Base-by-base conservation (phyloP, 306 rosid species). In the Rubus parviflorus region DNA sequence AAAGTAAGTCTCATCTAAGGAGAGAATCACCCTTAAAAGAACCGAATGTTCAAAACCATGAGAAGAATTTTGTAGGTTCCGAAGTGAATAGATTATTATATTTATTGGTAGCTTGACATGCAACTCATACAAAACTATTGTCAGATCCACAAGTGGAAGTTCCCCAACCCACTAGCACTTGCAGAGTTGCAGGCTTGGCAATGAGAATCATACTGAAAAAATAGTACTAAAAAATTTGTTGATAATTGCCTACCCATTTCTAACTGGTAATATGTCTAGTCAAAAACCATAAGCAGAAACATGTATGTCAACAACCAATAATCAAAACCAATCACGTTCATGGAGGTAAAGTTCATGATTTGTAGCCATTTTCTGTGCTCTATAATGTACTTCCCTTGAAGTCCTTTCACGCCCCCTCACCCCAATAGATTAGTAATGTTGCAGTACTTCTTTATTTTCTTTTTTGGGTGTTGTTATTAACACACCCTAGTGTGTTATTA, bases 41-140 rank as follows among this genome's bases (percentile, higher is more conserved):
- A 42, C 6, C 6, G 56, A 3, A 16, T 45, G 56, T 13, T 42
- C 12, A 43, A 10, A 58, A 58, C 20, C 45, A 74, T 6, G 37
- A n/a, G 56, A 58, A 5, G 6, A 58, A 42, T 19, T 4, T 74
- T 6, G 20, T 43, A 46, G 4, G 49, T 23, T 57, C 19, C 16
- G 3, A 74, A 58, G 57, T 43, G 7, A 58, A 42, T 2, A 56
- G 30, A 65, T 42, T 10, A 42, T 15, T 67, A 42, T 17, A 42
- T 40, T 8, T 56, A n/a, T 73, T 22, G 5, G 76, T 25, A 41
- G 67, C 42, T 73, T 73, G 46, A 8, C 67, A 20, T 5, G 75
- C 25, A 14, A 40, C 40, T 23, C 22, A 52, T 40, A 45, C 47
- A 43, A 35, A 40, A 46, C 43, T 20, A 52, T 43, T 56, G 15